phyloP scores from a whole-genome alignment of 257 asterid species.

The Solanum medicagineum region DNA sequence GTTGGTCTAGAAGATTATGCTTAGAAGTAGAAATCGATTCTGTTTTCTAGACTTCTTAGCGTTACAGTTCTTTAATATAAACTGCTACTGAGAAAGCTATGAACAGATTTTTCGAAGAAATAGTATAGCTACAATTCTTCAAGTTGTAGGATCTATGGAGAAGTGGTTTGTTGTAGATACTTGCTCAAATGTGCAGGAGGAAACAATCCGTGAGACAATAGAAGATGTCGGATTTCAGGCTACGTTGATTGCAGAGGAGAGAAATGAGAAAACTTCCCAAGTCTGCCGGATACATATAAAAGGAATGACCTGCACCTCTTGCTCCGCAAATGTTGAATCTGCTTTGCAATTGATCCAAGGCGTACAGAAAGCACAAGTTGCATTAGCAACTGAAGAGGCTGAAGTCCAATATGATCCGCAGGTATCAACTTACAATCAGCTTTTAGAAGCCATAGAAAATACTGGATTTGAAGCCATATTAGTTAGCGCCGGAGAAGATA shows the following conservation, averaged over 20 bases:
- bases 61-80: not conserved
- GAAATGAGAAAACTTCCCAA: conserved; percentile 6
- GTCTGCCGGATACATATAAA: conserved; percentile 25
- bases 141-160: too few relatives aligned
- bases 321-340: conserved; percentile 26
- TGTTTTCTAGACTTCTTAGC: not conserved
- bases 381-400: conserved; percentile 34
- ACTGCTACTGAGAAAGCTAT: not conserved
- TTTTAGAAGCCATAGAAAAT: conserved; percentile 16
- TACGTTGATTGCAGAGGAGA: conserved; percentile 10
- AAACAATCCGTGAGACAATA: conserved; percentile 22
- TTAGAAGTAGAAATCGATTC: not conserved
- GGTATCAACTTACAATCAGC: conserved; percentile 1
- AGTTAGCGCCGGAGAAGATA: conserved; percentile 15
- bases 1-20: not conserved
- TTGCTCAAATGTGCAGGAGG: conserved; percentile 5
- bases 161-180: not conserved
- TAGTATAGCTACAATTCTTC: not conserved
- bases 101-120: not conserved
- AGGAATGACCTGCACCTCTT: conserved; percentile 35
- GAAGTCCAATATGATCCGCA: conserved; percentile 24
- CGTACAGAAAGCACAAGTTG: conserved; percentile 21
- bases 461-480: conserved; percentile 23
- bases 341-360: conserved; percentile 16
- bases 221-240: conserved; percentile 33